These are phyloP conservation scores for Talaromyces sp. DNA, from an alignment of 2,329 filamentous ascomycete species.

Conservation along the genomic window DNA sequence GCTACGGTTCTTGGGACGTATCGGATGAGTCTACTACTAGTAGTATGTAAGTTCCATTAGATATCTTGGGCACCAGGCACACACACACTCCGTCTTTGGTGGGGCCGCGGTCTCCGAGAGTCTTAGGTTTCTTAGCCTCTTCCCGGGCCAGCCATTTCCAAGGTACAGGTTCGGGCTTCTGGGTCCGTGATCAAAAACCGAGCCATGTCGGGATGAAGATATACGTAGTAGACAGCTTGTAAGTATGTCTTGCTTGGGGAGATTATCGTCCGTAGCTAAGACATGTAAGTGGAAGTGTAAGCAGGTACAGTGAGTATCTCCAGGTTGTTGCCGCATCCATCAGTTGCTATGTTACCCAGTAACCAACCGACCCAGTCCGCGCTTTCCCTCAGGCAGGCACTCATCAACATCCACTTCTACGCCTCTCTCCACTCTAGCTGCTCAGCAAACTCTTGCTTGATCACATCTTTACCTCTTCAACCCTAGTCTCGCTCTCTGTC, in stretches of 20 bases:
- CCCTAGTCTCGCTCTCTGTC: too few relatives aligned
- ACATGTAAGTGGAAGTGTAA: background rate
- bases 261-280: too few relatives aligned
- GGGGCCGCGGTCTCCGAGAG: background rate
- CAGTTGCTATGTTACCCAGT: background rate
- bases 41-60: background rate
- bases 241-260: background rate
- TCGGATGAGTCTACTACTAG: background rate
- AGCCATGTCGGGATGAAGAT: background rate
- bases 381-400: background rate
- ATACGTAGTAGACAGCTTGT: background rate
- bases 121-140: background rate
- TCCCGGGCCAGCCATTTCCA: background rate
- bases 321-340: background rate
- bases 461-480: too few relatives aligned
- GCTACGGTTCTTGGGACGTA: background rate
- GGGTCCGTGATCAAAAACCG: too few relatives aligned
- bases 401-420: background rate
- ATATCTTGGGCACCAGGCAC: background rate
- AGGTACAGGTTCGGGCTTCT: background rate
- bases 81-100: background rate
- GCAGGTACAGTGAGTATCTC: background rate
- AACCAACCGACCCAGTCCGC: background rate
- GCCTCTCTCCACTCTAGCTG: background rate
- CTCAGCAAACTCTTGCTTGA: background rate